Percentiles rank a stretch among this genome's conserved stretches.
Conservation (phyloP, 768 basidiomycete species). For the Tylopilus balloui region DNA sequence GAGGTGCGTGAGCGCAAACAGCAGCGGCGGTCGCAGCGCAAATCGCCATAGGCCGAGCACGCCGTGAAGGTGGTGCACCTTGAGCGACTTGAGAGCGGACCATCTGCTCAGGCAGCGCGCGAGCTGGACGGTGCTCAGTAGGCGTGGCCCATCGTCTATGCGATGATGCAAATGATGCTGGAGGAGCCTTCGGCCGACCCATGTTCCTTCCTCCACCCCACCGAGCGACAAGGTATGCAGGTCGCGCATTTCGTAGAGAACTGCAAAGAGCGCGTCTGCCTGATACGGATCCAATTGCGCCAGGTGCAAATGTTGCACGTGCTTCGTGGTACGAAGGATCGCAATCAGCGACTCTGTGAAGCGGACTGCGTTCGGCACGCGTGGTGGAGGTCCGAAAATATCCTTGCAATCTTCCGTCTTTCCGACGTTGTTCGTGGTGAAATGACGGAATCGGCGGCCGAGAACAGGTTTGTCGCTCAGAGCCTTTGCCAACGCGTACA, state of each 20-base stretch:
- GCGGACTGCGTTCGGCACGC: not conserved
- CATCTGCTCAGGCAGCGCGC: slow-evolving; percentile 13
- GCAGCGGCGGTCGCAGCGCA: slow-evolving; percentile 9
- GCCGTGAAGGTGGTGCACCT: slow-evolving; percentile 15
- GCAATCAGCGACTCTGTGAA: slow-evolving; percentile 18
- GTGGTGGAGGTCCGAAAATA: not conserved
- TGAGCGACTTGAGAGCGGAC: slow-evolving; percentile 13
- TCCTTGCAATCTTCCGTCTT: slow-evolving; percentile 4
- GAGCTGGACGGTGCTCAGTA: slow-evolving; percentile 16
- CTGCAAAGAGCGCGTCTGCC: slow-evolving; percentile 7
- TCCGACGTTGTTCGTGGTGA: slow-evolving; percentile 18
- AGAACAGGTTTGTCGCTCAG: slow-evolving; percentile 14
- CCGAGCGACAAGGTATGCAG: slow-evolving; percentile 15
- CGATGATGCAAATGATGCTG: not conserved
- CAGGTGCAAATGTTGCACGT: slow-evolving; percentile 15
- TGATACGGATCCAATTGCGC: slow-evolving; percentile 11
- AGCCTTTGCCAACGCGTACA: slow-evolving; percentile 15
- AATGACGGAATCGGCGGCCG: slow-evolving; percentile 7
- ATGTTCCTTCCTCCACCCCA: not conserved
- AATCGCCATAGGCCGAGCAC: slow-evolving; percentile 11
- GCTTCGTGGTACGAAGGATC: slow-evolving; percentile 17
- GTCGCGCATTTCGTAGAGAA: slow-evolving; percentile 9
- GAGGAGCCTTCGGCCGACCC: not conserved
- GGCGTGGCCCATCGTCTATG: not conserved
- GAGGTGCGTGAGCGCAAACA: slow-evolving; percentile 20